Evolutionary conservation across 1,284 basidiomycete genomes (phyloP), one percentile per base, ranked within the genome.

Genomic region (Mycena sp.): DNA sequence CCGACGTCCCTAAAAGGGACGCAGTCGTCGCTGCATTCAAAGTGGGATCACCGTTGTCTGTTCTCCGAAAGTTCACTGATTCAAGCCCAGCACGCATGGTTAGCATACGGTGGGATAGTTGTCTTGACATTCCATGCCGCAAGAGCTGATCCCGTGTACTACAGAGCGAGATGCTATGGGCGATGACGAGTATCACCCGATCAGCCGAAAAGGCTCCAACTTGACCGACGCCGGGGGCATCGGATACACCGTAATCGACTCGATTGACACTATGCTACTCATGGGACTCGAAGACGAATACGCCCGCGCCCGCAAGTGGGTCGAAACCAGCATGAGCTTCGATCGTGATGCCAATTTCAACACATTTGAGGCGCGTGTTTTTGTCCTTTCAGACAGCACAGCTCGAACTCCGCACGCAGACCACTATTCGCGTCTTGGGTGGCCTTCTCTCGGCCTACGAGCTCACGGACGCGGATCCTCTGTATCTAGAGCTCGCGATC

Each of bases 201-300:
- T 97, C 23, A 85, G 85, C 37, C 82, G 82, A 55, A 78, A 77
- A 19, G 95, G 95, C 3, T 84, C 85, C 3, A 94, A 96, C 74
- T 82, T 96, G 19, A 90, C 91, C 0, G 66, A 77, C 6, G 87
- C 87, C 0, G 92, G 91, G 17, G 92, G 93, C 1, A 90, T 97
- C 55, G 95, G 95, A 10, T 95, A 95, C 74, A 93, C 88, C 28
- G 88, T 96, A 43, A 83, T 89, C 43, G 94, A 96, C 71, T 87
- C 91, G 0, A 83, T 95, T 32, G 96, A 98, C 76, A 92, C 92
- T 6, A 88, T 99, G 79, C 85, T 95, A 53, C 78, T 98, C 58
- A 91, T 97, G 89, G 93, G 90, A 1, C 81, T 96, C 14, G 77
- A 86, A 12, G 87, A 90, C 0, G 95, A 97, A 75, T 96, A 95